Conservation (phyloP, 768 basidiomycete species). For the Amanita subjunquillea region DNA sequence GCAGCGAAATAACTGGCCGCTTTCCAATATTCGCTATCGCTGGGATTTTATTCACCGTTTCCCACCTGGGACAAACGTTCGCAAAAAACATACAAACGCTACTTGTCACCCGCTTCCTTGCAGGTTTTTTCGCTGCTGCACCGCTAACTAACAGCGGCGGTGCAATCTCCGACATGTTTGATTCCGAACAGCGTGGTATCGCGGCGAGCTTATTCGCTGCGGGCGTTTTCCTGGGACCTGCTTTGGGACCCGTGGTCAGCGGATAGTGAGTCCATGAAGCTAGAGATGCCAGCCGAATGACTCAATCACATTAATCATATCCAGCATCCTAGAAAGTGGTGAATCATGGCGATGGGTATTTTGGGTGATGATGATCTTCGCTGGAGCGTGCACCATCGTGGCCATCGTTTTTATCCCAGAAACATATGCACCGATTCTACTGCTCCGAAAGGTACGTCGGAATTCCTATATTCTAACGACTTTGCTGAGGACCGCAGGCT, state of each 20-base stretch:
- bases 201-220: conserved; percentile 51
- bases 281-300: neutral
- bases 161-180: conserved; percentile 51
- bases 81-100: conserved; percentile 49
- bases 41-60: conserved; percentile 40
- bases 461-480: neutral
- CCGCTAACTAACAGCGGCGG: conserved; percentile 50
- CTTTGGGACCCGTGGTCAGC: conserved; percentile 51
- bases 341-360: conserved; percentile 59
- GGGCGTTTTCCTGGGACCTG: conserved; percentile 54
- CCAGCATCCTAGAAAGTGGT: conserved; percentile 34
- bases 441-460: conserved; percentile 30
- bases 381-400: conserved; percentile 36
- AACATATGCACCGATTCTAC: conserved; percentile 55
- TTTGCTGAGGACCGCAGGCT: conserved; percentile 16
- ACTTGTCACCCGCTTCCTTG: conserved; percentile 51
- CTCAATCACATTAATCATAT: neutral
- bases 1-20: conserved; percentile 26
- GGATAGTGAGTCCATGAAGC: conserved; percentile 46
- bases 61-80: conserved; percentile 51
- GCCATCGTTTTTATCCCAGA: conserved; percentile 44
- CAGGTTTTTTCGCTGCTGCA: conserved; percentile 51
- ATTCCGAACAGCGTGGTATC: conserved; percentile 36
- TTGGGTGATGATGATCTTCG: conserved; percentile 63
- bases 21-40: conserved; percentile 38